A percentile compares a stretch with the other conserved stretches of the same genome.
Conservation (phyloP, 2,329 filamentous ascomycete genomes). For the Venturia oleaginea region DNA sequence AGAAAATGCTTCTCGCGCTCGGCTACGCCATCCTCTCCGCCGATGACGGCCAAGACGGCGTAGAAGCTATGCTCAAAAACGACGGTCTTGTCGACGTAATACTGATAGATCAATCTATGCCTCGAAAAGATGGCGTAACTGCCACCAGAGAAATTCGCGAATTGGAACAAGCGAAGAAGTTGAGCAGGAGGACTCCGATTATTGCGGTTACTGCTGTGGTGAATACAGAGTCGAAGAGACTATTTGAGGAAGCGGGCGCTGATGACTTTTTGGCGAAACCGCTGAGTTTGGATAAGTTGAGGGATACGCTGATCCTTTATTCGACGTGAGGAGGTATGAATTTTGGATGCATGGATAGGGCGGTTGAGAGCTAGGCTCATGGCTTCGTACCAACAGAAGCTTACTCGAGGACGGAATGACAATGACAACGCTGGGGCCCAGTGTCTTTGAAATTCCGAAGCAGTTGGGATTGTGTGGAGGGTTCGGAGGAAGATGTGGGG, state of each 20-base stretch:
- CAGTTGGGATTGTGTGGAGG: too few species aligned
- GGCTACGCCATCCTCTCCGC: slow-evolving; percentile 5
- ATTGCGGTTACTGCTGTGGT: slow-evolving; percentile 14
- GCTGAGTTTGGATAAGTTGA: slow-evolving; percentile 10
- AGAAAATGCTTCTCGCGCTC: slow-evolving; percentile 7
- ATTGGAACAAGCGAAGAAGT: slow-evolving; percentile 10
- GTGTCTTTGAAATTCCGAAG: too few species aligned
- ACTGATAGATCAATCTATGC: slow-evolving; percentile 14
- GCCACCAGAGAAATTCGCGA: slow-evolving; percentile 11
- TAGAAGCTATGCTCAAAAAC: neutral
- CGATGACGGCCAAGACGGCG: slow-evolving; percentile 9
- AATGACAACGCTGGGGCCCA: too few species aligned
- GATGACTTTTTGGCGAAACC: slow-evolving; percentile 13
- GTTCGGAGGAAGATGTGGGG: too few species aligned
- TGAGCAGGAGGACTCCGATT: slow-evolving; percentile 8
- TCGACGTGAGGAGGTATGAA: neutral
- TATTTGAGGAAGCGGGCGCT: slow-evolving; percentile 11
- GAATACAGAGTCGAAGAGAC: slow-evolving; percentile 5
- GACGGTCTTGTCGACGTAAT: slow-evolving; percentile 7
- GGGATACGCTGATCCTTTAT: slow-evolving; percentile 5
- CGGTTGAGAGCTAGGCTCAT: neutral
- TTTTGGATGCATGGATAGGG: neutral
- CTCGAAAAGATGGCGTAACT: slow-evolving; percentile 11
- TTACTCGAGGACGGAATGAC: too few species aligned
- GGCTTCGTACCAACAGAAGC: too few species aligned